A percentile compares a stretch with the other conserved stretches of the same genome.
Conservation (phyloP, 441 rosid genomes). For the Gossypium trilobum region DNA sequence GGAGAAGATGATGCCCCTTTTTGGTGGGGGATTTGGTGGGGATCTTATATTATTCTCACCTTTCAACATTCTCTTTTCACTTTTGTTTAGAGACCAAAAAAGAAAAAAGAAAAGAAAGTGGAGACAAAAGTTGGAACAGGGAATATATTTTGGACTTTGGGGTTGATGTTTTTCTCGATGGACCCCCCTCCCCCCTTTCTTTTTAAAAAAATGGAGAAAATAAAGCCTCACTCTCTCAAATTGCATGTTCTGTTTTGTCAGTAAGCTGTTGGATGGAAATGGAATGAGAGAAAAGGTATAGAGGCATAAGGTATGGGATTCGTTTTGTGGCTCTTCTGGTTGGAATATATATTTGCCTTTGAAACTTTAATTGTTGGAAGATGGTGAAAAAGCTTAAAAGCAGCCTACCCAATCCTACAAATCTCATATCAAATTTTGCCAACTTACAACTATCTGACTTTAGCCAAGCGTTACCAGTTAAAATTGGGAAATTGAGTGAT, state of each 20-base stretch:
- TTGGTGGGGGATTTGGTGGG: constrained; percentile 23
- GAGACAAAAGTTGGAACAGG: constrained; percentile 21
- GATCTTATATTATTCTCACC: neutral
- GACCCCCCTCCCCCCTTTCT: constrained; percentile 1
- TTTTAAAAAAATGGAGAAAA: constrained; percentile 11
- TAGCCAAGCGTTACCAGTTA: neutral
- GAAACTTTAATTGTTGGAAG: constrained; percentile 6
- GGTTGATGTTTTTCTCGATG: constrained; percentile 17
- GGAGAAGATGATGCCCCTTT: constrained; percentile 23
- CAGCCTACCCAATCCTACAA: neutral
- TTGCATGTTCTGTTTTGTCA: constrained; percentile 21
- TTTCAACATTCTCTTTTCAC: constrained; percentile 21
- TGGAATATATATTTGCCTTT: neutral
- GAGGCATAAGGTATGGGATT: neutral
- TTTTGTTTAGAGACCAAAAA: constrained; percentile 12
- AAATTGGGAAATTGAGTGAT: neutral
- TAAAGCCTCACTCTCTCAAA: constrained; percentile 6
- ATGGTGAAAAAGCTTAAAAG: constrained; percentile 5
- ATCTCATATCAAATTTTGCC: neutral
- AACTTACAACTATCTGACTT: neutral
- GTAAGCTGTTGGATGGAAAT: constrained; percentile 21
- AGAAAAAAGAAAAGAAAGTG: neutral
- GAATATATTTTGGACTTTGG: constrained; percentile 15
- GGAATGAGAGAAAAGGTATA: constrained; percentile 16
- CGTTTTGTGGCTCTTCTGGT: constrained; percentile 10